Evolutionary conservation across 495 filamentous ascomycete genomes (phyloP).

Genomic region (Penicillium fimorum): DNA sequence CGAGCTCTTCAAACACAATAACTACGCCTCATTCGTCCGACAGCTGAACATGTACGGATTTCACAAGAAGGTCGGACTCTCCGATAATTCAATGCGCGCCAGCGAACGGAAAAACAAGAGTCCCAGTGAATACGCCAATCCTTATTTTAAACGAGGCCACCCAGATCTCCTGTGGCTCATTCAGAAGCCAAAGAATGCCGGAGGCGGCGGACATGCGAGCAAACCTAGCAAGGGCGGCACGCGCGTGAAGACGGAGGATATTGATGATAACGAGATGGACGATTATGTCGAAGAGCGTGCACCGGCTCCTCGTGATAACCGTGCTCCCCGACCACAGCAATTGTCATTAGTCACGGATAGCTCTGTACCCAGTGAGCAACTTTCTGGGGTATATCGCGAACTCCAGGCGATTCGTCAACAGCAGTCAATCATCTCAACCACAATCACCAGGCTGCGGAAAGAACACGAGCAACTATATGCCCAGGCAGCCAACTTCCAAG

Average conservation of each 20-base stretch:
- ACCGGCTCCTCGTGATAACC: conserved; percentile 36
- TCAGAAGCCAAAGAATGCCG: conserved; percentile 83
- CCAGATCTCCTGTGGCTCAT: conserved; percentile 97
- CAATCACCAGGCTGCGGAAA: conserved; percentile 72
- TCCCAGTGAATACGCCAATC: conserved; percentile 96
- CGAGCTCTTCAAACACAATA: conserved; percentile 98
- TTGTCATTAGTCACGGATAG: conserved; percentile 43
- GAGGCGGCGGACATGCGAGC: conserved; percentile 37
- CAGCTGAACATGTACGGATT: conserved; percentile 99
- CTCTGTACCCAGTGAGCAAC: conserved; percentile 70
- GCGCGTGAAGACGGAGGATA: conserved; percentile 69
- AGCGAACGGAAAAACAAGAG: conserved; percentile 96
- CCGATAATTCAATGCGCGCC: conserved; percentile 95
- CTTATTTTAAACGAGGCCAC: conserved; percentile 89
- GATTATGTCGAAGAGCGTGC: conserved; percentile 58
- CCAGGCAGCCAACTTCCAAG: conserved; percentile 86
- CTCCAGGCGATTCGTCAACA: conserved; percentile 78
- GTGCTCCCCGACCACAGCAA: conserved; percentile 35
- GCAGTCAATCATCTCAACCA: conserved; percentile 75
- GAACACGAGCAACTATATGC: conserved; percentile 88
- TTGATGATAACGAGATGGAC: conserved; percentile 65
- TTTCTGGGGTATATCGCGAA: conserved; percentile 74
- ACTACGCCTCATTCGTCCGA: conserved; percentile 97
- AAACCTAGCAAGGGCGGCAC: conserved; percentile 48
- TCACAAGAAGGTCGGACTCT: conserved; percentile 95